Evolutionary conservation across 75 land plant species (phyloP).

Genomic region (Cryptomeria japonica): DNA sequence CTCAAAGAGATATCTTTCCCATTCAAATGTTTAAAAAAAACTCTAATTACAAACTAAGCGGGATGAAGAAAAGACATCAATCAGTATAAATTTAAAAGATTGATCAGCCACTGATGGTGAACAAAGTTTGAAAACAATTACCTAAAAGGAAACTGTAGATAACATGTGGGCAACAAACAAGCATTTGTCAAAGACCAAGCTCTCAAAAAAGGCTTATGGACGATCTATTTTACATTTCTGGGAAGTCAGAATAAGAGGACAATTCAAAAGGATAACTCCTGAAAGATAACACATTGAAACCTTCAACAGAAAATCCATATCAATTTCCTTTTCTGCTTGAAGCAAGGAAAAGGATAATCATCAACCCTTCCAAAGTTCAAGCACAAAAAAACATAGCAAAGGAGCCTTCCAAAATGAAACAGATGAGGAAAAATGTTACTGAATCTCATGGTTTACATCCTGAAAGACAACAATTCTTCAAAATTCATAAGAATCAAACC

Average conservation of each 20-base stretch:
- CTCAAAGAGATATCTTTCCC: not conserved
- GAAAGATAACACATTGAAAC: not conserved
- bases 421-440: not conserved
- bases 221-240: not conserved
- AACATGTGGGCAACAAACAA: not conserved
- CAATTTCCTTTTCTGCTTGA: not conserved
- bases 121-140: not conserved
- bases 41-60: not conserved
- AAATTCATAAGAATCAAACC: not conserved
- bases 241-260: not conserved
- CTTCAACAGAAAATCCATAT: not conserved
- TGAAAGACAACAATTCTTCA: not conserved
- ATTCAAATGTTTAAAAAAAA: not conserved
- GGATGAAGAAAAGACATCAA: not conserved
- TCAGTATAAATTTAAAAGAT: not conserved
- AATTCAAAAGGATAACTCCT: not conserved
- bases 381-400: not conserved
- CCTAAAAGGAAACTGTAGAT: not conserved
- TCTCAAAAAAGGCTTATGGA: not conserved
- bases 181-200: not conserved
- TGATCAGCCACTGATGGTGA: not conserved
- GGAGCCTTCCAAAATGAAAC: not conserved
- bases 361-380: not conserved
- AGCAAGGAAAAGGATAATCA: not conserved
- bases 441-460: not conserved